A percentile compares a stretch with the other conserved stretches of the same genome.
Evolutionary conservation across 257 asterid species (phyloP).

Genomic region (Apocynum venetum): DNA sequence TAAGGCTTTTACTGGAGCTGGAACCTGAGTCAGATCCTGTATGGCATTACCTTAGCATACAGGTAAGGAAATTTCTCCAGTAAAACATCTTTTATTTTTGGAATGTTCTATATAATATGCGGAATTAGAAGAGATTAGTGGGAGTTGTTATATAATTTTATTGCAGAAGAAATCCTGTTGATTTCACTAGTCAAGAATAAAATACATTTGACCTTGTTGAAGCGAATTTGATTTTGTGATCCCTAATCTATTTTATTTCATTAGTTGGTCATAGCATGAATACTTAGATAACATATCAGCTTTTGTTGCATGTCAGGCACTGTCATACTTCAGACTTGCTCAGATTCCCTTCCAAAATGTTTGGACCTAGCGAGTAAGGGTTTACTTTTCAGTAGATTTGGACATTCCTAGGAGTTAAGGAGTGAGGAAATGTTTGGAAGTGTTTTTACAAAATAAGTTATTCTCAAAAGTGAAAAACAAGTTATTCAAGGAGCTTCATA

Average conservation of each 20-base stretch:
- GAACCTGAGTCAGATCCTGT: conserved; percentile 98
- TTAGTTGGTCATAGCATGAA: neutral
- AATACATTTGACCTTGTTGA: neutral
- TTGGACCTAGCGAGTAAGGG: neutral
- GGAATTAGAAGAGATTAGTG: neutral
- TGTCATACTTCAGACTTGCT: neutral
- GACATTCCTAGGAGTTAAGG: neutral
- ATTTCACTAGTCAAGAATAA: neutral
- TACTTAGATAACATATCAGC: neutral
- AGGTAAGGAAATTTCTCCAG: conserved; percentile 45
- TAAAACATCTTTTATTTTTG: neutral
- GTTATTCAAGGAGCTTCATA: neutral
- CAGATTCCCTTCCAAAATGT: neutral
- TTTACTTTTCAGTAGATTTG: neutral
- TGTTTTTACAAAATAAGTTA: neutral
- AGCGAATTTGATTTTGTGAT: neutral
- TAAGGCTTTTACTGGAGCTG: conserved; percentile 90
- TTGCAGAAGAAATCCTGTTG: neutral
- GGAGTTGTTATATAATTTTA: neutral
- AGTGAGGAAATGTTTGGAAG: neutral
- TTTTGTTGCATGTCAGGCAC: neutral
- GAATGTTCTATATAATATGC: neutral
- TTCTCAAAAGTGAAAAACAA: neutral
- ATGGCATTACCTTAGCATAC: conserved; percentile 83
- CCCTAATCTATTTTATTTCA: neutral